Conservation (phyloP, 192 early-diverging fungal species). For the Cladochytrium replicatum region DNA sequence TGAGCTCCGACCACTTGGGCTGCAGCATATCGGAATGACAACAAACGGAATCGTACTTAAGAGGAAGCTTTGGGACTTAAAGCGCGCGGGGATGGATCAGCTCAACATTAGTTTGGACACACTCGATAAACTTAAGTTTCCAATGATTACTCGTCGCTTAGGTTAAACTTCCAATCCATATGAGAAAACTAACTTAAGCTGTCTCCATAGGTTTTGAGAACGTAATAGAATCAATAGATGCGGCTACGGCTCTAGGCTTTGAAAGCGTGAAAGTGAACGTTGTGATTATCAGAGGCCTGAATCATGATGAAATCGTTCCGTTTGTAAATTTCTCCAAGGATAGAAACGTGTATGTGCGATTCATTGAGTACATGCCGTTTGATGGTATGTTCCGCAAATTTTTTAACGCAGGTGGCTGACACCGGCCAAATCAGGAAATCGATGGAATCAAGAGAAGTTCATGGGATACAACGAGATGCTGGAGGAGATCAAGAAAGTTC, state of each 20-base stretch:
- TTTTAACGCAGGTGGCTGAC: not conserved
- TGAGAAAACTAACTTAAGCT: not conserved
- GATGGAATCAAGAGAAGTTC: conserved; percentile 75
- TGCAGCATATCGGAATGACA: conserved; percentile 80
- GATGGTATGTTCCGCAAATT: conserved; percentile 49
- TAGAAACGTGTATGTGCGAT: conserved; percentile 66
- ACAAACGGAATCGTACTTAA: conserved; percentile 89
- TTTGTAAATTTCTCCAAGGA: conserved; percentile 82
- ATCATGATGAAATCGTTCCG: conserved; percentile 69
- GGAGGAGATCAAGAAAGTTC: conserved; percentile 37
- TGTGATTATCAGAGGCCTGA: conserved; percentile 83
- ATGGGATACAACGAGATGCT: conserved; percentile 77
- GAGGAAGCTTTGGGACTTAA: conserved; percentile 64
- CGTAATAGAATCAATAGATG: conserved; percentile 67
- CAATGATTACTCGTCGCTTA: conserved; percentile 76
- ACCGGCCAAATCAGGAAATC: conserved; percentile 47
- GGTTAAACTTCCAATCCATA: conserved; percentile 28
- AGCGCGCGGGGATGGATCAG: conserved; percentile 66
- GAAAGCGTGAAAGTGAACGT: conserved; percentile 81
- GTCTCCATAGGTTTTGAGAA: conserved; percentile 46
- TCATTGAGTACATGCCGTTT: conserved; percentile 99
- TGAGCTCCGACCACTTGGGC: conserved; percentile 56
- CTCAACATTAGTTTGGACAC: conserved; percentile 93
- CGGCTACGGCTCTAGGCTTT: conserved; percentile 54
- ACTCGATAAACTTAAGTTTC: conserved; percentile 75